These are phyloP conservation scores for Claviceps spartinae DNA, from an alignment of 2,329 filamentous ascomycete species.

Conservation along the genomic window DNA sequence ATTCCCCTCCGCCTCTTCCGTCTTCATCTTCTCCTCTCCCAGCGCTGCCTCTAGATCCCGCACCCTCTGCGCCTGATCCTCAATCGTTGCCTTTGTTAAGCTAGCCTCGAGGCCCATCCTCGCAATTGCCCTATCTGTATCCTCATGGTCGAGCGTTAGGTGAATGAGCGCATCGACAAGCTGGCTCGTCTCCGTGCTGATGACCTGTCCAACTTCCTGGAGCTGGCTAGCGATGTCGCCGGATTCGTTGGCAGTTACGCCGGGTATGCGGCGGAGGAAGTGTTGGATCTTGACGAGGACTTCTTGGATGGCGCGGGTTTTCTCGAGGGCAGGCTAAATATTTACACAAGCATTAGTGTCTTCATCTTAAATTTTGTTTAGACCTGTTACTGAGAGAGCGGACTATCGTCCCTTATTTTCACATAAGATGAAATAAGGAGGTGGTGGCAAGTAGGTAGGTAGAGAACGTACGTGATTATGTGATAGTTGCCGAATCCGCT, in stretches of 20 bases:
- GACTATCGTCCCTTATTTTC: too few species aligned
- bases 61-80: constrained; percentile 20
- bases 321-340: constrained; percentile 20
- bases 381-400: neutral
- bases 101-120: constrained; percentile 26
- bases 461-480: constrained; percentile 23
- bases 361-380: neutral
- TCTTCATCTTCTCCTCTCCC: constrained; percentile 18
- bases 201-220: constrained; percentile 23
- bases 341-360: too few species aligned
- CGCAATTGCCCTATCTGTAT: constrained; percentile 24
- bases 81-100: constrained; percentile 19
- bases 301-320: constrained; percentile 20
- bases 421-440: neutral
- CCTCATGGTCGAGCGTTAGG: constrained; percentile 23
- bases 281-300: constrained; percentile 25
- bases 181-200: constrained; percentile 25
- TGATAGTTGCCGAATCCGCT: constrained; percentile 25
- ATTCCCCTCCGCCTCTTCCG: constrained; percentile 15
- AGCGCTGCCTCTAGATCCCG: constrained; percentile 19
- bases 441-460: neutral
- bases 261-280: constrained; percentile 25
- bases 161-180: constrained; percentile 26
- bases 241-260: constrained; percentile 21
- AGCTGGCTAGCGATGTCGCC: constrained; percentile 21